Conservation (phyloP, 257 asterid genomes). For the Solanum sitiens region DNA sequence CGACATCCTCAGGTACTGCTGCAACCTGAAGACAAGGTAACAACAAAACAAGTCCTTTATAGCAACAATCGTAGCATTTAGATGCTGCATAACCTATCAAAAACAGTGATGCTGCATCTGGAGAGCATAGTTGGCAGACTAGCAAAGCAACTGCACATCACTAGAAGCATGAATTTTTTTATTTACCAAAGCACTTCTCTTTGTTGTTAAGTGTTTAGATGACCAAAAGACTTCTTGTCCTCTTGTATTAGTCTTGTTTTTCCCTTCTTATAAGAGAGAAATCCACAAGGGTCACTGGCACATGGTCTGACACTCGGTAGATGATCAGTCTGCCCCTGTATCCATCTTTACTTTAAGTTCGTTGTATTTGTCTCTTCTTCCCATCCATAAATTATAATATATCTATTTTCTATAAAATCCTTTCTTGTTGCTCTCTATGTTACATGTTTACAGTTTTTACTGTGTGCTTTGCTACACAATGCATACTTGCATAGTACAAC, state of each 20-base stretch:
- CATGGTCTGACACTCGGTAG: not conserved
- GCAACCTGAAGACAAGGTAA: constrained; percentile 53
- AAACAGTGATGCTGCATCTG: not conserved
- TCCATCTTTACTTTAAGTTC: not conserved
- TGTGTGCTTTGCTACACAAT: not conserved
- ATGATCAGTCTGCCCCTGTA: not conserved
- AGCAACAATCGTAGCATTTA: not conserved
- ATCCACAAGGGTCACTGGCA: not conserved
- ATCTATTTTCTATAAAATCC: not conserved
- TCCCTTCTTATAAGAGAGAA: not conserved
- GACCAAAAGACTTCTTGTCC: not conserved
- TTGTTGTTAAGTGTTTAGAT: not conserved
- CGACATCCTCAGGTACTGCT: constrained; percentile 91
- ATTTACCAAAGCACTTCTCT: not conserved
- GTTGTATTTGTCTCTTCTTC: not conserved
- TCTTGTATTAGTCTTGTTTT: not conserved
- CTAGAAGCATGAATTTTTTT: not conserved
- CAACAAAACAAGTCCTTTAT: not conserved
- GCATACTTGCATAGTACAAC: not conserved
- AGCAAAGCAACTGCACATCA: not conserved
- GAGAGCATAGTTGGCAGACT: not conserved
- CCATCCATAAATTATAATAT: not conserved
- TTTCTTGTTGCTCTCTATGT: not conserved
- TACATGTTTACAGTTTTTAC: not conserved
- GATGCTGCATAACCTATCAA: not conserved